Evolutionary conservation across 1,284 basidiomycete genomes (phyloP), one percentile per base, ranked within the genome.

Genomic region (Ceratobasidium sp.): DNA sequence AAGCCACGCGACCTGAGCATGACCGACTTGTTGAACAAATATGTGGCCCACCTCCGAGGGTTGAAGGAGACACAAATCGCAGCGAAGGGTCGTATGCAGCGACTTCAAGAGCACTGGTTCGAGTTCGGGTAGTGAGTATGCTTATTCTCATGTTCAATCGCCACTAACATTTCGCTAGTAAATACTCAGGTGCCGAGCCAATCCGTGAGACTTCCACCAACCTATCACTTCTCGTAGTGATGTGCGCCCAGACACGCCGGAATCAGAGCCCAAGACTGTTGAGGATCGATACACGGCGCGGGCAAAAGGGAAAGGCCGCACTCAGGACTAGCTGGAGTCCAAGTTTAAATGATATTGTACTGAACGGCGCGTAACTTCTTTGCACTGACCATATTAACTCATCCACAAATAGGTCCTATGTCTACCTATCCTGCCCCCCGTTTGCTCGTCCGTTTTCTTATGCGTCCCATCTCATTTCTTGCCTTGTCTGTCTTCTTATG

Each of bases 1-100:
- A 23, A 36, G 18, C 11, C 54, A n/a, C 54, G 54, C n/a, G 54
- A 58, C 30, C 54, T 58, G 54, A 58, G 28, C 54, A 58, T 58
- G 54, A n/a, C 30, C 3, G 54, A 58, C 25, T 16, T 58, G 54
- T 36, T 58, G 23, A 36, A 58, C 54, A 58, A 58, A 9, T 58
- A 58, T 21, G 54, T 58, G 11, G 54, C 54, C 3, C 54, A 58
- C 54, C 54, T 58, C 8, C 54, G 54, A 16, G 54, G 54, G n/a
- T 58, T 58, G 54, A 58, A 58, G 54, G 54, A 58, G 18, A 28
- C 54, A 33, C 54, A 33, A 2, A 28, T 28, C 8, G 33, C 12
- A 11, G 54, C 54, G 30, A 58, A 36, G 33, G 12, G 28, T 16
- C 23, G 54, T 11, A 38, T 58, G 23, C 5, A 30, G n/a, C 25